Evolutionary conservation across 2,329 filamentous ascomycete genomes (phyloP).

Genomic region (Talaromyces verruculosus): DNA sequence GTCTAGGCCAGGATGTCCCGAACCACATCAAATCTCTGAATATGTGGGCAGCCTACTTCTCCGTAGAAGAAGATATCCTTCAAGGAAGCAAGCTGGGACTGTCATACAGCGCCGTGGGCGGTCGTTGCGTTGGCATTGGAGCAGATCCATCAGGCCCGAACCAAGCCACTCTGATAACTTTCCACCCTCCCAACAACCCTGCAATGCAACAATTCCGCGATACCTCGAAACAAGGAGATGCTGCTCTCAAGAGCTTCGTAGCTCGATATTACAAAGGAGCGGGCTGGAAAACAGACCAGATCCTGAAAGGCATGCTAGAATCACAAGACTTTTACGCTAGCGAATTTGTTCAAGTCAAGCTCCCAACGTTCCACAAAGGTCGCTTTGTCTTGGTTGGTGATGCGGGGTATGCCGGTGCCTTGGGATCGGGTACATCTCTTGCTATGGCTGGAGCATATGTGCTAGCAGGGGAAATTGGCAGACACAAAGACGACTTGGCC

Average conservation of each 20-base stretch:
- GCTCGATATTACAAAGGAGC: neutral
- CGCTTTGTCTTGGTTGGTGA: conserved; percentile 57
- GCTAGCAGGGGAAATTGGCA: conserved; percentile 36
- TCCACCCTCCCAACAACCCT: neutral
- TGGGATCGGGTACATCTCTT: conserved; percentile 54
- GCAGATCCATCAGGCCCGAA: neutral
- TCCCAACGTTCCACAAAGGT: conserved; percentile 47
- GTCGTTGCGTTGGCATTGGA: neutral
- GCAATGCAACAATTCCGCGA: neutral
- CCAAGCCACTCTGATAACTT: neutral
- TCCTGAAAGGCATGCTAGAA: conserved; percentile 40
- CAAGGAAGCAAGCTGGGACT: neutral
- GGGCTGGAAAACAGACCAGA: conserved; percentile 50
- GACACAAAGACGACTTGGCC: neutral
- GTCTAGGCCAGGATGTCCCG: neutral
- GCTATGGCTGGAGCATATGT: conserved; percentile 46
- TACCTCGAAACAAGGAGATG: neutral
- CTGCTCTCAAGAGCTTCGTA: neutral
- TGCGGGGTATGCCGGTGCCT: conserved; percentile 51
- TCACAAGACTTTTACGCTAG: conserved; percentile 50
- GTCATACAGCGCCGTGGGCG: neutral
- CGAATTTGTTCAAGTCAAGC: conserved; percentile 47
- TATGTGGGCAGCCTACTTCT: neutral
- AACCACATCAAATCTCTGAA: neutral
- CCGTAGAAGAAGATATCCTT: neutral